Percentiles rank a stretch among this genome's conserved stretches.
Conservation (phyloP, 441 rosid genomes). For the Erodium texanum region DNA sequence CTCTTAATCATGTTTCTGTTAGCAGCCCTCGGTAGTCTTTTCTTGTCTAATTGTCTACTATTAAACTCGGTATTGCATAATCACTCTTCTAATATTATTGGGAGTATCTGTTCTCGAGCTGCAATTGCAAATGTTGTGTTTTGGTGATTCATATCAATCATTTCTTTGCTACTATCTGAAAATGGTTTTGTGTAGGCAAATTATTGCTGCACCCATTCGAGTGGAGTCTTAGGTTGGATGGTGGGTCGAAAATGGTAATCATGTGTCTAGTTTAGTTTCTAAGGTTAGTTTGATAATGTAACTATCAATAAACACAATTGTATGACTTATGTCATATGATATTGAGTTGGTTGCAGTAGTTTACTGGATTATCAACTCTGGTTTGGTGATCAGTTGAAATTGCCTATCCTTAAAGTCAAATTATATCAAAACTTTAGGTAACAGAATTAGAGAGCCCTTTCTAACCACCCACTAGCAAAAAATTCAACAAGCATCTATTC, state of each 20-base stretch:
- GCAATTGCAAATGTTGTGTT: conserved; percentile 23
- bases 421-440: background rate
- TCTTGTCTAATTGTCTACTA: conserved; percentile 19
- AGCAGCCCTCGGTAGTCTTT: conserved; percentile 51
- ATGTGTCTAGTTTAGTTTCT: background rate
- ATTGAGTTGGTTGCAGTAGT: background rate
- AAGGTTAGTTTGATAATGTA: background rate
- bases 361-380: background rate
- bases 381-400: background rate
- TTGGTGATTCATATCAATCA: background rate
- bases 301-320: background rate
- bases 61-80: conserved; percentile 24
- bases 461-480: background rate
- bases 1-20: conserved; percentile 50
- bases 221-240: background rate
- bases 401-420: background rate
- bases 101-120: conserved; percentile 21
- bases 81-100: conserved; percentile 17
- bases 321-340: background rate
- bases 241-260: background rate
- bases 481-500: background rate
- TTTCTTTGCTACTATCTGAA: background rate
- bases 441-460: background rate
- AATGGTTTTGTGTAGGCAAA: background rate
- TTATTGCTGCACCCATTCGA: background rate